These are phyloP conservation scores for Zychaea mexicana DNA, from an alignment of 371 early-diverging fungal genomes.

Conservation along the genomic window DNA sequence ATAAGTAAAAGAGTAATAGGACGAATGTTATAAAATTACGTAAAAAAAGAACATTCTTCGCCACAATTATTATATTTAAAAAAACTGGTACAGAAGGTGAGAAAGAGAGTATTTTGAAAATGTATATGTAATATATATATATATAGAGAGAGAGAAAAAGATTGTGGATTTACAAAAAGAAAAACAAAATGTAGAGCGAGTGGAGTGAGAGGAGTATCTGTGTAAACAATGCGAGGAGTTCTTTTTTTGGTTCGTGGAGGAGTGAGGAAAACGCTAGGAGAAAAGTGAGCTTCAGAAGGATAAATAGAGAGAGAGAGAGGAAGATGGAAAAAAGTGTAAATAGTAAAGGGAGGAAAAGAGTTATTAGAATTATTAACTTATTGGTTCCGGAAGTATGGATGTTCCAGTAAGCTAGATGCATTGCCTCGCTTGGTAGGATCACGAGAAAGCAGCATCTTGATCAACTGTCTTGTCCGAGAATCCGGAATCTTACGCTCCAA, in stretches of 20 bases:
- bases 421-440: constrained; percentile 45
- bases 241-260: not conserved
- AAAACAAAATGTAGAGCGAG: not conserved
- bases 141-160: not conserved
- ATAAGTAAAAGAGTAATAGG: not conserved
- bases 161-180: constrained; percentile 1
- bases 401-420: constrained; percentile 32
- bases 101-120: not conserved
- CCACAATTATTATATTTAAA: not conserved
- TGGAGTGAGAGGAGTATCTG: not conserved
- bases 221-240: not conserved
- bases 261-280: not conserved
- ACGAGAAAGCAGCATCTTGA: constrained; percentile 37
- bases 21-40: not conserved
- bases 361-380: not conserved
- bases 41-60: not conserved
- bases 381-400: constrained; percentile 6
- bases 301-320: not conserved
- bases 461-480: constrained; percentile 33
- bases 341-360: not conserved
- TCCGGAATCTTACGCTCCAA: constrained; percentile 39
- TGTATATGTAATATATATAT: not conserved
- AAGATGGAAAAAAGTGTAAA: not conserved
- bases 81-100: not conserved
- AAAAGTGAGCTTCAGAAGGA: not conserved